Conservation (phyloP, 2,329 filamentous ascomycete genomes). For the Diplodia seriata region DNA sequence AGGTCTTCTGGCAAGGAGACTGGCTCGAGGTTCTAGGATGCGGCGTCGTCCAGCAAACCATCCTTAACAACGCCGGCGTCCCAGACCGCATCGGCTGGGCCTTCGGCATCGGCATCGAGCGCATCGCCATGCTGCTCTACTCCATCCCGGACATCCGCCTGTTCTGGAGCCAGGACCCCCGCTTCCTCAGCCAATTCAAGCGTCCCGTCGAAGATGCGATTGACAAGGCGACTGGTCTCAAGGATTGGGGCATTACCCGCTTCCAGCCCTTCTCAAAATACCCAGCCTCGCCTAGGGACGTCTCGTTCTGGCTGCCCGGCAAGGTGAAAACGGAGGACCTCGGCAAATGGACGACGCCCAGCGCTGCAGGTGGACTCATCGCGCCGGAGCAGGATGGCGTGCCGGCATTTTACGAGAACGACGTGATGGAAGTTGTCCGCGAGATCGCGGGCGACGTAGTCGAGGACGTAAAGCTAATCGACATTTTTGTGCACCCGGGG, state of each 20-base stretch:
- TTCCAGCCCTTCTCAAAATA: slow-evolving; percentile 92
- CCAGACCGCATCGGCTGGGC: slow-evolving; percentile 86
- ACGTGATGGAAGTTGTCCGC: slow-evolving; percentile 94
- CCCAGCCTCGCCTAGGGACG: slow-evolving; percentile 87
- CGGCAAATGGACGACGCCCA: not conserved
- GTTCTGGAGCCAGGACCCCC: slow-evolving; percentile 87
- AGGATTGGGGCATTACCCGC: slow-evolving; percentile 54
- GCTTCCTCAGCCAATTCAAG: slow-evolving; percentile 86
- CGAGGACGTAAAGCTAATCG: slow-evolving; percentile 84
- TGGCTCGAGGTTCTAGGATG: slow-evolving; percentile 98
- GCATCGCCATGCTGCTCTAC: slow-evolving; percentile 97
- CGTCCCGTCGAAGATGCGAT: slow-evolving; percentile 40
- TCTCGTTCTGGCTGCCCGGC: slow-evolving; percentile 82
- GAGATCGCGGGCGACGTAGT: slow-evolving; percentile 81
- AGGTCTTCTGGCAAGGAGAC: slow-evolving; percentile 91
- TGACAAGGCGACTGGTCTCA: slow-evolving; percentile 33
- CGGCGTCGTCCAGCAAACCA: slow-evolving; percentile 83
- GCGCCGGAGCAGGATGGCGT: slow-evolving; percentile 43
- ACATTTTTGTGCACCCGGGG: slow-evolving; percentile 88
- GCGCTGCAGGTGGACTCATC: slow-evolving; percentile 46
- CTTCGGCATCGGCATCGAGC: slow-evolving; percentile 91
- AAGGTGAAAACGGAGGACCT: slow-evolving; percentile 42
- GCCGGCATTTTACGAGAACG: slow-evolving; percentile 81
- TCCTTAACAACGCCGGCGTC: slow-evolving; percentile 79
- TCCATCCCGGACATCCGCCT: slow-evolving; percentile 94